Evolutionary conservation across 1,139 yeast species (phyloP).

Genomic region (Suhomyces wounanorum): DNA sequence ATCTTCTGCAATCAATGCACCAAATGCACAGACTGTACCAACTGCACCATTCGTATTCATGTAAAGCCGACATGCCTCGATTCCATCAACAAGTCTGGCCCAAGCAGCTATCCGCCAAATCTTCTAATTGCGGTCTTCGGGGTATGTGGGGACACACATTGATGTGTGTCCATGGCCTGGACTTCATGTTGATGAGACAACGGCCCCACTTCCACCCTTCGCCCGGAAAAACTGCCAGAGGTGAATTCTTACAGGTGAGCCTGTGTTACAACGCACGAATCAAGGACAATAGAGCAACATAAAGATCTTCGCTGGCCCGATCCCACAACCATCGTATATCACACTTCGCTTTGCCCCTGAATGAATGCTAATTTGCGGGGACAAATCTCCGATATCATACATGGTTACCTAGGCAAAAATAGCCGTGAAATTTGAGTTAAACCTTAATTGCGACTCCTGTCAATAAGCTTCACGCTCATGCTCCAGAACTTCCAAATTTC

Average conservation of each 20-base stretch:
- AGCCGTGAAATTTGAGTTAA: conserved; percentile 1
- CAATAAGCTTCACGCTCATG: conserved; percentile 31
- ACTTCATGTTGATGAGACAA: neutral
- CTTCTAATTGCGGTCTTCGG: neutral
- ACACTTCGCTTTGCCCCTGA: neutral
- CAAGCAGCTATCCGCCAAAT: neutral
- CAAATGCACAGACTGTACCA: too few species aligned
- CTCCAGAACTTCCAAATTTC: conserved; percentile 90
- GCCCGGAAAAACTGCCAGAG: conserved; percentile 1
- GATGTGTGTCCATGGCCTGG: neutral
- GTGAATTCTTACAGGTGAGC: neutral
- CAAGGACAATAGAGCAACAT: neutral
- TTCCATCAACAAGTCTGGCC: neutral
- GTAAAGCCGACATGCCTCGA: neutral
- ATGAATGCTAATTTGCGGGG: neutral
- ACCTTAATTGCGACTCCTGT: neutral
- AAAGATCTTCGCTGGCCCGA: conserved; percentile 3
- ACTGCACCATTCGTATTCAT: too few species aligned
- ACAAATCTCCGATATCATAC: neutral
- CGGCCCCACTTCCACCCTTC: neutral
- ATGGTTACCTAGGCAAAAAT: neutral
- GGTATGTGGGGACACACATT: too few species aligned
- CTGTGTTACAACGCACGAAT: neutral
- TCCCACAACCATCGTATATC: conserved; percentile 1
- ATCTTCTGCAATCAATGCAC: too few species aligned